These are phyloP conservation scores for Kuraishia ogatae DNA, from an alignment of 805 yeast genomes.

Conservation along the genomic window DNA sequence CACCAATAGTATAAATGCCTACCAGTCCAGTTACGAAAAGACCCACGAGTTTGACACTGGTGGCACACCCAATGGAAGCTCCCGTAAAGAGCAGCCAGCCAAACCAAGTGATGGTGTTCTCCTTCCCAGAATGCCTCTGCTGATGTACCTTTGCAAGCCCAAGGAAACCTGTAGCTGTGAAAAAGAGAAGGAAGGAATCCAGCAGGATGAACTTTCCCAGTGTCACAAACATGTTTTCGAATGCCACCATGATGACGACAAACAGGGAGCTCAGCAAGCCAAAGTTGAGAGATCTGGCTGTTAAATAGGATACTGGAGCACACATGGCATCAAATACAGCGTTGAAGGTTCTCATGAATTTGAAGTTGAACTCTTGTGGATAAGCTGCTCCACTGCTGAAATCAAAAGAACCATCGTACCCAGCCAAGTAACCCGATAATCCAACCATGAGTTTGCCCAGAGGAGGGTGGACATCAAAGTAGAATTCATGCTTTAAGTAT, in stretches of 20 bases:
- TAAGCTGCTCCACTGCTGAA: conserved; percentile 59
- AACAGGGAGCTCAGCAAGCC: conserved; percentile 45
- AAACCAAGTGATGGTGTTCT: conserved; percentile 33
- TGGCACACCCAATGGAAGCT: conserved; percentile 68
- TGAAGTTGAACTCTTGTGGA: conserved; percentile 55
- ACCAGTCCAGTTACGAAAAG: conserved; percentile 53
- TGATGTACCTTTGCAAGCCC: conserved; percentile 49
- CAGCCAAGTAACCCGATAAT: conserved; percentile 76
- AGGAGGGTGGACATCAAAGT: conserved; percentile 97
- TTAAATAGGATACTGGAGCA: conserved; percentile 64
- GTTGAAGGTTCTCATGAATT: conserved; percentile 64
- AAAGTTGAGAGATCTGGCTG: conserved; percentile 53
- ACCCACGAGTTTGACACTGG: conserved; percentile 85
- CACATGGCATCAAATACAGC: conserved; percentile 58
- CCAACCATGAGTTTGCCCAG: conserved; percentile 92
- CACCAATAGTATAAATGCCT: conserved; percentile 51
- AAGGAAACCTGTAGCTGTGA: conserved; percentile 62
- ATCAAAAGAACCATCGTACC: conserved; percentile 71
- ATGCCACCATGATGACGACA: conserved; percentile 51
- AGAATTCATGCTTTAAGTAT: conserved; percentile 79
- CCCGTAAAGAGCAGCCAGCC: conserved; percentile 58
- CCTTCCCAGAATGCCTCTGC: conserved; percentile 26
- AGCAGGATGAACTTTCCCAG: conserved; percentile 67
- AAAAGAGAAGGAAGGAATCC: conserved; percentile 70
- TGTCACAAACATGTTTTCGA: conserved; percentile 63